Evolutionary conservation across 805 yeast genomes (phyloP), one percentile per base, ranked within the genome.

Genomic region (Wickerhamomyces alni): DNA sequence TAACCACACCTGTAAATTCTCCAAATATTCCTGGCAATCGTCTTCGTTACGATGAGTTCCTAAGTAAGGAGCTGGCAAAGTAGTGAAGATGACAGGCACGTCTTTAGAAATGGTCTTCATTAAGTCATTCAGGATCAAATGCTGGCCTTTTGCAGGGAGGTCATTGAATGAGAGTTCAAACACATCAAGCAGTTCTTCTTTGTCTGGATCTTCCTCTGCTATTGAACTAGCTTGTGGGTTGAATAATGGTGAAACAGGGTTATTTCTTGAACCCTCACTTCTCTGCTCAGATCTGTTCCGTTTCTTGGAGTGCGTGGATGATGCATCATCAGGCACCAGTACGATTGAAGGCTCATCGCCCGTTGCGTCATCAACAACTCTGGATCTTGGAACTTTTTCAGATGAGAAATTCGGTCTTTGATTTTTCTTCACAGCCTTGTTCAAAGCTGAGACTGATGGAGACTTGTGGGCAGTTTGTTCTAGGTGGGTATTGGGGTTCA

Each of bases 61-160:
- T 17, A 83, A 66, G 2, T 79, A 69, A 0, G 98, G 98, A 0
- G 93, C 80, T 0, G 99, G 98, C 26, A 91, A 65, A 0, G 98
- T 93, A 0, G 96, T 80, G 55, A 91, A 86, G 3, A 91, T 75
- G 8, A 93, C 77, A 2, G 80, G 87, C 0, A 95, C 77, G 17
- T 67, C 63, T 6, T 66, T 62, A 0, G 96, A 87, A 19, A 75
- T 60, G 17, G 66, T 66, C 34, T 63, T 63, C 96, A 91, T 89
- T 44, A 91, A 66, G 48, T 87, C 95, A 58, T 91, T 91, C 48
- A 93, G 65, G 36, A 93, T 82, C 37, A 91, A 59, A 57, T 89
- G 95, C 59, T 91, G 99, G 0, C 94, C 93, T 48, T 78, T 77
- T 8, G 95, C 93, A 0, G 97, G 95, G n/a, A 91, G 61, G 45